Percentiles rank a stretch among this genome's conserved stretches.
Conservation (phyloP, 192 early-diverging fungal genomes). For the Kappamyces sp. region DNA sequence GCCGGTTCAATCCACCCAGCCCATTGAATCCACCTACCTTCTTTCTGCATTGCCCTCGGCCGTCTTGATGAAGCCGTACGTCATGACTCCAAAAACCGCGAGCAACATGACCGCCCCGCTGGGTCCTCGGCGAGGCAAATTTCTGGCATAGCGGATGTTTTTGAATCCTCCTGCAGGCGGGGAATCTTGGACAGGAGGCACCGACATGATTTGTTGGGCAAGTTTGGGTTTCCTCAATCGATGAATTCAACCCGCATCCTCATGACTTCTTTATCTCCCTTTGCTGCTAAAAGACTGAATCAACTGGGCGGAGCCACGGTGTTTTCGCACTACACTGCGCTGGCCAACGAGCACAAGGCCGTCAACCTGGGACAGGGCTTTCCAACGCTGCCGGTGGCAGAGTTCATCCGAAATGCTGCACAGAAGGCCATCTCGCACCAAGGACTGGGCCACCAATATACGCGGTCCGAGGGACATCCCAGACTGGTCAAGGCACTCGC, state of each 20-base stretch:
- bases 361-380: slow-evolving; percentile 95
- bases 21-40: slow-evolving; percentile 41
- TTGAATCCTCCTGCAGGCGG: slow-evolving; percentile 72
- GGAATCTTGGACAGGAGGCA: slow-evolving; percentile 50
- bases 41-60: slow-evolving; percentile 60
- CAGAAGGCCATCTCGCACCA: slow-evolving; percentile 54
- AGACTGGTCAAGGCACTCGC: slow-evolving; percentile 57
- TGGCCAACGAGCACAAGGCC: slow-evolving; percentile 72
- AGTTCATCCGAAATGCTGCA: slow-evolving; percentile 78
- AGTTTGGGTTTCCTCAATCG: neutral
- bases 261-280: neutral
- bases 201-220: slow-evolving; percentile 5
- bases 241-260: slow-evolving; percentile 1
- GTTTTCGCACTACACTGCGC: slow-evolving; percentile 69
- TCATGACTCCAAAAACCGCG: slow-evolving; percentile 66
- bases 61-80: slow-evolving; percentile 74
- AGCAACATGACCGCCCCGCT: slow-evolving; percentile 78
- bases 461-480: slow-evolving; percentile 48
- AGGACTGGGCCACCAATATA: slow-evolving; percentile 79
- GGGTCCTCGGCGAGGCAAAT: slow-evolving; percentile 83
- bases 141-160: slow-evolving; percentile 81
- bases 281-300: slow-evolving; percentile 15
- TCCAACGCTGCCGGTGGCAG: slow-evolving; percentile 60
- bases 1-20: slow-evolving; percentile 1
- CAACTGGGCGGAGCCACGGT: slow-evolving; percentile 41